Conservation (phyloP, 345 rosid genomes). For the Boechera retrofracta region DNA sequence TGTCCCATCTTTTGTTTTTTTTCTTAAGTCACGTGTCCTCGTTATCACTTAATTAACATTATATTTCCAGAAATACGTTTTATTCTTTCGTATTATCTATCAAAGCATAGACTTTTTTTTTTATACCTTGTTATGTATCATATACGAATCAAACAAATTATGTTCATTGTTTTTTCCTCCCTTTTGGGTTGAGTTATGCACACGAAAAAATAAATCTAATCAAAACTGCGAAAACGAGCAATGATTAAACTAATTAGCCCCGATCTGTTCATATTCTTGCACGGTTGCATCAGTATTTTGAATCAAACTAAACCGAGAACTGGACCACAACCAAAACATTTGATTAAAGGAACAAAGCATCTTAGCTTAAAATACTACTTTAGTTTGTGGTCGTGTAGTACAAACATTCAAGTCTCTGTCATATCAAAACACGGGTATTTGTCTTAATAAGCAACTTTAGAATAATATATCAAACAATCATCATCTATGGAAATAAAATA, state of each 20-base stretch:
- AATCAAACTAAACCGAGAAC: not conserved
- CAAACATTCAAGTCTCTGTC: constrained; percentile 21
- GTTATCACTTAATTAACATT: not conserved
- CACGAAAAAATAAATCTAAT: not conserved
- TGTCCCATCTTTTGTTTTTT: constrained; percentile 4
- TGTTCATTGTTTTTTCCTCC: not conserved
- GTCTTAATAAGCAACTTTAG: constrained; percentile 19
- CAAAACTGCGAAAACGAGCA: not conserved
- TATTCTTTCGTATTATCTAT: not conserved
- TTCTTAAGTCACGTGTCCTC: not conserved
- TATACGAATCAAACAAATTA: not conserved
- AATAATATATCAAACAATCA: not conserved
- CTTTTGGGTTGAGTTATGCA: not conserved
- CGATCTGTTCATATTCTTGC: not conserved
- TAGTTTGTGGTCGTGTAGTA: constrained; percentile 2
- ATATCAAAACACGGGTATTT: constrained; percentile 12
- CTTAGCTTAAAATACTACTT: not conserved
- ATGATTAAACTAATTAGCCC: not conserved
- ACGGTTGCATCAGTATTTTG: not conserved
- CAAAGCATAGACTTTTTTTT: not conserved
- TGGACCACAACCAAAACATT: not conserved
- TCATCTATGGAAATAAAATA: not conserved
- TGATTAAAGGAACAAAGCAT: not conserved
- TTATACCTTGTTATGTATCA: too few species aligned
- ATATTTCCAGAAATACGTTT: constrained; percentile 7